Evolutionary conservation across 495 filamentous ascomycete species (phyloP).

Genomic region (Penicillium malachiteum): DNA sequence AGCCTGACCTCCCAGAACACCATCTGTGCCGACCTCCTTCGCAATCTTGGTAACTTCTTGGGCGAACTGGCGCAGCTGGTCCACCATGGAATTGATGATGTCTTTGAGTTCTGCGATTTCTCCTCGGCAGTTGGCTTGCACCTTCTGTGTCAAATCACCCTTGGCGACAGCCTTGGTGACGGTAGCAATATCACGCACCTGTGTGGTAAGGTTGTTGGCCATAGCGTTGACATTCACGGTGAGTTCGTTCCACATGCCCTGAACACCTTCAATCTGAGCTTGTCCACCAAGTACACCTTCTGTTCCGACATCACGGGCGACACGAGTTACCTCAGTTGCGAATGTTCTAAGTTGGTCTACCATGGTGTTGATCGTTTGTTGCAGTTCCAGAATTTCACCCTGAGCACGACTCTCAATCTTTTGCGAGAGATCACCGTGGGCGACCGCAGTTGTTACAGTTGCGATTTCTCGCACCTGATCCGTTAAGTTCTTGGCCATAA

Average conservation of each 20-base stretch:
- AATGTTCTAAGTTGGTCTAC: constrained; percentile 97
- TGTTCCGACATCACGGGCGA: constrained; percentile 94
- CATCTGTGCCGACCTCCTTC: constrained; percentile 94
- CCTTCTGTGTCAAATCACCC: constrained; percentile 95
- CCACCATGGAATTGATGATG: constrained; percentile 99
- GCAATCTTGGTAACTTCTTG: constrained; percentile 98
- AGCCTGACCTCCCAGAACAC: constrained; percentile 91
- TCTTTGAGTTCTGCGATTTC: constrained; percentile 95
- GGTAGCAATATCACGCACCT: constrained; percentile 97
- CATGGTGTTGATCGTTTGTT: constrained; percentile 99
- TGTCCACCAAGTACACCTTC: constrained; percentile 97
- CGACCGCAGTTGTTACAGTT: constrained; percentile 92
- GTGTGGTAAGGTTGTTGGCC: constrained; percentile 95
- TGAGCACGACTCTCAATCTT: constrained; percentile 94
- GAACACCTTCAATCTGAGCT: constrained; percentile 85
- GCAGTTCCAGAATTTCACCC: constrained; percentile 93
- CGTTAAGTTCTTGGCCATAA: constrained; percentile 89
- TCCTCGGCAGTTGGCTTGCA: constrained; percentile 93
- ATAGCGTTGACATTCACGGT: constrained; percentile 98
- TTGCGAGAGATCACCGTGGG: constrained; percentile 91
- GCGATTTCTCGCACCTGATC: constrained; percentile 96
- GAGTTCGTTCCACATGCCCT: constrained; percentile 93
- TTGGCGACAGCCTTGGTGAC: constrained; percentile 98
- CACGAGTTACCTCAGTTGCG: constrained; percentile 93
- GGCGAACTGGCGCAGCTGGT: constrained; percentile 94